Evolutionary conservation across 2,329 filamentous ascomycete genomes (phyloP), one percentile per base, ranked within the genome.

Genomic region (Phyllosticta citrichinensis): DNA sequence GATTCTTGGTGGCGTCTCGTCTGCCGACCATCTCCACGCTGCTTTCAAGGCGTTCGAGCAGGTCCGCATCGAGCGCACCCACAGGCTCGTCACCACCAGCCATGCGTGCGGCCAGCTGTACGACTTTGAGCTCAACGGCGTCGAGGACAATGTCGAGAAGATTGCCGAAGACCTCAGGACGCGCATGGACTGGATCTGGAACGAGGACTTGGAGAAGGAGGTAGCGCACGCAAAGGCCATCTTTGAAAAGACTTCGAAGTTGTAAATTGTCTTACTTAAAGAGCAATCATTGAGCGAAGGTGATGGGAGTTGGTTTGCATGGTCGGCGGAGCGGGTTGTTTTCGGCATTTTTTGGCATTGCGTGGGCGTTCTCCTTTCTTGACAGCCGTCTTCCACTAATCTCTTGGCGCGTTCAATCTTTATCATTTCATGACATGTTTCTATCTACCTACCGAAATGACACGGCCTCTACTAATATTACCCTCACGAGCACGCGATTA

Each of bases 71-170:
- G 71, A 70, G 12, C 64, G 76, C 52, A 77, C 82, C 1, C 82
- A 84, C 64, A 68, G 68, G 56, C 62, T 78, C 14, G 76, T 79
- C 0, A 65, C 65, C 30, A 75, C 69, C 5, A 77, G 76, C 55
- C 66, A 68, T 51, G 70, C 75, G 60, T 71, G 72, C 1, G 76
- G 75, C 0, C 65, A 66, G 68, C 58, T 76, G 51, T 77, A 75
- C 67, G 74, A 77, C 5, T 67, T 77, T 40, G 68, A 76, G 61
- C 66, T 67, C 1, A 60, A 64, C 10, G 66, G 63, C 0, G 67
- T 68, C 0, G 64, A 56, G n/a, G 74, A 75, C 60, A 71, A 77
- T 63, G 58, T 72, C 11, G 66, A 69, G 6, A 70, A 68, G 24
- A 62, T 75, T 20, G 67, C 69, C 61, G 24, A 63, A 20, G 69